Evolutionary conservation across 192 early-diverging fungal genomes (phyloP).

Genomic region (Phlyctochytrium bullatum): DNA sequence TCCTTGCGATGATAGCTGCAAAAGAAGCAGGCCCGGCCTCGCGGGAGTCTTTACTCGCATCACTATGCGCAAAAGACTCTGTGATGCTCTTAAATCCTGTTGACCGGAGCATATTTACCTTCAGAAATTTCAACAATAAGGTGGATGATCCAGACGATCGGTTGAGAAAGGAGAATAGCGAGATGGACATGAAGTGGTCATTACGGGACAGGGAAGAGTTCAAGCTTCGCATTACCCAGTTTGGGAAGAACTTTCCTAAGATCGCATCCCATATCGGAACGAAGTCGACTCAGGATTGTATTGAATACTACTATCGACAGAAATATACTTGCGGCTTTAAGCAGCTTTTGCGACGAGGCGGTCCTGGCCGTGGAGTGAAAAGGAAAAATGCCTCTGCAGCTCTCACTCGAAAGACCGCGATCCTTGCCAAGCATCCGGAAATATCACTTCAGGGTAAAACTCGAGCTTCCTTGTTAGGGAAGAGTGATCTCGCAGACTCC

Average conservation of each 20-base stretch:
- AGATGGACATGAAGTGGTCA: conserved; percentile 36
- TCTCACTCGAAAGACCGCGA: not conserved
- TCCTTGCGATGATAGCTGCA: conserved; percentile 37
- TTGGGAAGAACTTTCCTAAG: conserved; percentile 48
- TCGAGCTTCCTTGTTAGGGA: not conserved
- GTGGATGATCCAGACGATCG: conserved; percentile 41
- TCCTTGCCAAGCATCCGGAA: not conserved
- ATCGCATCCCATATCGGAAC: conserved; percentile 32
- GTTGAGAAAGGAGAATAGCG: conserved; percentile 32
- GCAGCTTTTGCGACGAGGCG: conserved; percentile 27
- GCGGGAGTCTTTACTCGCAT: conserved; percentile 17
- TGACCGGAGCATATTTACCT: conserved; percentile 13
- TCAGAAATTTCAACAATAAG: conserved; percentile 32
- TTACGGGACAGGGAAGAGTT: conserved; percentile 37
- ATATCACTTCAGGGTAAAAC: not conserved
- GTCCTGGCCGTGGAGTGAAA: conserved; percentile 2
- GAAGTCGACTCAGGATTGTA: conserved; percentile 45
- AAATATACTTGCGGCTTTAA: conserved; percentile 41
- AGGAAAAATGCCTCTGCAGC: not conserved
- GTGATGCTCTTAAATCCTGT: conserved; percentile 35
- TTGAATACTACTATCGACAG: conserved; percentile 52
- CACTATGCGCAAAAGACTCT: conserved; percentile 21
- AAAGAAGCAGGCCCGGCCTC: conserved; percentile 15
- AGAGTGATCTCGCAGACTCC: conserved; percentile 11
- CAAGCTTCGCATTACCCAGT: conserved; percentile 30